These are phyloP conservation scores for Scenedesmus sp. DNA, from an alignment of 163 green algal genomes.

Conservation along the genomic window DNA sequence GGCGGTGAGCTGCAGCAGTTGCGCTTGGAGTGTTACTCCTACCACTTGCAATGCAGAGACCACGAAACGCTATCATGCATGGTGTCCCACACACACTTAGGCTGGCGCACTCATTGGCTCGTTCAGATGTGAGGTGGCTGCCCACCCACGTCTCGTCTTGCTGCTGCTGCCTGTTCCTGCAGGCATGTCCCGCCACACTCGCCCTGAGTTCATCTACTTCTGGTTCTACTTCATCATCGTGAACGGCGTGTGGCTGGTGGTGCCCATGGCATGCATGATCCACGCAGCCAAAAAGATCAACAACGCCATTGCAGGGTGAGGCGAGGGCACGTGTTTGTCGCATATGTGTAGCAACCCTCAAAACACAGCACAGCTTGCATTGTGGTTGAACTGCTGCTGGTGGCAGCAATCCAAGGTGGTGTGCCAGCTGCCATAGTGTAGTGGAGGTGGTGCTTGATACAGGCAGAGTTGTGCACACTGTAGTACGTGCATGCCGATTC, in stretches of 20 bases:
- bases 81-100: no score
- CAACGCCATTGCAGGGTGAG: constrained; percentile 51
- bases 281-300: constrained; percentile 58
- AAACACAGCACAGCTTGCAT: no score
- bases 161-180: not conserved
- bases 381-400: not conserved
- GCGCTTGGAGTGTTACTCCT: no score
- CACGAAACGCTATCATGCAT: no score
- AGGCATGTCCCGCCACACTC: constrained; percentile 75
- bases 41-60: no score
- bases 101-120: no score
- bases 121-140: no score
- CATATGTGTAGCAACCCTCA: no score
- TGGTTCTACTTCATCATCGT: constrained; percentile 93
- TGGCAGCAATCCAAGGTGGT: not conserved
- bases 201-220: constrained; percentile 89
- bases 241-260: constrained; percentile 91
- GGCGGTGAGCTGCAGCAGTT: no score
- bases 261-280: constrained; percentile 75
- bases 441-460: not conserved
- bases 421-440: not conserved
- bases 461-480: not conserved
- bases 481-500: not conserved
- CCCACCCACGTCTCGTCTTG: not conserved
- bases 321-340: no score